A percentile compares a stretch with the other conserved stretches of the same genome.
Evolutionary conservation across 306 rosid genomes (phyloP).

Genomic region (Prosopis cineraria): DNA sequence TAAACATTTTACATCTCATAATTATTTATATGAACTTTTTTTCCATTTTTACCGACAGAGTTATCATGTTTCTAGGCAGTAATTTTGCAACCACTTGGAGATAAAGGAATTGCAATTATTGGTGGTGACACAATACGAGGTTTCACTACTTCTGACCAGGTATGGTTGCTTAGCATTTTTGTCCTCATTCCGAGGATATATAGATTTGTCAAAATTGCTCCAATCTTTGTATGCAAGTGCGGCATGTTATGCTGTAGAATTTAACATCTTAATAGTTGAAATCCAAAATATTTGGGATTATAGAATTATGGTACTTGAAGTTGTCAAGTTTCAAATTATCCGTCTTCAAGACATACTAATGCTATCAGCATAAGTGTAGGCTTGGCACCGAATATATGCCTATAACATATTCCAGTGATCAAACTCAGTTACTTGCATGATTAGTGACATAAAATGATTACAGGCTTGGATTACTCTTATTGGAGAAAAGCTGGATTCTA

Average conservation of each 20-base stretch:
- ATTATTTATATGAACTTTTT: background rate
- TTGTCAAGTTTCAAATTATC: conserved; percentile 13
- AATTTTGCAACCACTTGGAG: conserved; percentile 95
- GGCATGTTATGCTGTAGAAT: background rate
- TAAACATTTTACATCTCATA: background rate
- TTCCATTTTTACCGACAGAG: background rate
- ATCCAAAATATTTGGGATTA: background rate
- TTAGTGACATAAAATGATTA: conserved; percentile 25
- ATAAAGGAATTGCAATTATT: conserved; percentile 79
- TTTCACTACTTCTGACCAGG: conserved; percentile 80
- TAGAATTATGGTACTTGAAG: background rate
- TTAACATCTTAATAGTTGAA: background rate
- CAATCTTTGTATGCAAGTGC: conserved; percentile 5
- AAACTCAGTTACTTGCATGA: conserved; percentile 15
- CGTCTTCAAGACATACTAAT: background rate
- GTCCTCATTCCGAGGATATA: background rate
- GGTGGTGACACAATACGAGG: conserved; percentile 93
- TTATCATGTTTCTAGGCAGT: conserved; percentile 66
- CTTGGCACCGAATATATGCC: background rate
- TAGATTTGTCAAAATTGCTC: background rate
- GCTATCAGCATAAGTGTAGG: conserved; percentile 20
- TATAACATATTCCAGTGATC: background rate
- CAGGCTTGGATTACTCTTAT: conserved; percentile 57
- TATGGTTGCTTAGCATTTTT: conserved; percentile 13
- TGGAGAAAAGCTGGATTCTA: conserved; percentile 62